Conservation (phyloP, 192 early-diverging fungal species). For the Rhizophagus sp. region DNA sequence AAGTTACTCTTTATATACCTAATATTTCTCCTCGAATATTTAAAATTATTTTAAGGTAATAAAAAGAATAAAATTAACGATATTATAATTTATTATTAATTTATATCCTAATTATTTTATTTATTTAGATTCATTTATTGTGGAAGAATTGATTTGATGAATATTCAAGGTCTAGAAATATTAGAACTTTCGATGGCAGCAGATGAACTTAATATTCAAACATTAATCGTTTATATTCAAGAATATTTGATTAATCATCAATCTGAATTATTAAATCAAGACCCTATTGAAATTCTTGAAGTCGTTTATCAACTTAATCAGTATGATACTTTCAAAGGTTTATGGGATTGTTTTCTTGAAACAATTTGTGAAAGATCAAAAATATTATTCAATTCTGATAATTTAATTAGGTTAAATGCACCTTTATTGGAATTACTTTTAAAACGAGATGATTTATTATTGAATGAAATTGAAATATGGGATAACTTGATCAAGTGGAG, state of each 20-base stretch:
- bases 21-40: neutral
- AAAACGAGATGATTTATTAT: neutral
- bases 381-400: neutral
- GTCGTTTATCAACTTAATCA: neutral
- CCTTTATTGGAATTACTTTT: neutral
- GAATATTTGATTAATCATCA: neutral
- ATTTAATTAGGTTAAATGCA: neutral
- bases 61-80: no score
- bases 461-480: slow-evolving; percentile 7
- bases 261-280: neutral
- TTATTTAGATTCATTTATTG: neutral
- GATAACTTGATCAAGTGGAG: neutral
- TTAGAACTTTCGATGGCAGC: neutral
- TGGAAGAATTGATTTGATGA: neutral
- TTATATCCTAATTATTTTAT: no score
- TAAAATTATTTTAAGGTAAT: neutral
- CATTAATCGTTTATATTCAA: neutral
- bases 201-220: neutral
- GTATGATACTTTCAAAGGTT: neutral
- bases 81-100: no score
- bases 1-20: neutral
- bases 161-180: neutral
- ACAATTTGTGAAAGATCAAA: neutral
- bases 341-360: neutral
- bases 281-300: neutral